Evolutionary conservation across 345 rosid genomes (phyloP).

Genomic region (Acer campestre): DNA sequence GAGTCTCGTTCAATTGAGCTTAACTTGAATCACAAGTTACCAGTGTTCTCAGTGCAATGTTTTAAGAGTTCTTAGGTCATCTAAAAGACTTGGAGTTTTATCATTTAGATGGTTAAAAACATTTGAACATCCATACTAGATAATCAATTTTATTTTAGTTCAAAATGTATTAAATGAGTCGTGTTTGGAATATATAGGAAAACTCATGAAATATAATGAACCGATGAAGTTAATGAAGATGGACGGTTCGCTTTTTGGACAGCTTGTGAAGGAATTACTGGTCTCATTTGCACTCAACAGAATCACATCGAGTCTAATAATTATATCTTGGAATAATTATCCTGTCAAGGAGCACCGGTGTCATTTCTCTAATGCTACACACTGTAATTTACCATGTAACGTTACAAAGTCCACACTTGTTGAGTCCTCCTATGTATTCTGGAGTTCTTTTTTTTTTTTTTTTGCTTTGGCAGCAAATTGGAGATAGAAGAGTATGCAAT

Average conservation of each 20-base stretch:
- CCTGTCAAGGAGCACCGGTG: too few relatives aligned
- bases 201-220: conserved; percentile 75
- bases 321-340: background rate
- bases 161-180: background rate
- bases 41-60: too few relatives aligned
- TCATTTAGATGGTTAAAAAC: too few relatives aligned
- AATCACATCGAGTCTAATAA: conserved; percentile 36
- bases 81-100: too few relatives aligned
- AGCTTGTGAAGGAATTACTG: conserved; percentile 86
- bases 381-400: too few relatives aligned
- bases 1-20: conserved; percentile 27
- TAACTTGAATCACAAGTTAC: background rate
- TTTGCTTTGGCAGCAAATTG: background rate
- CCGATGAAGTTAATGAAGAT: conserved; percentile 64
- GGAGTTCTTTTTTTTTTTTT: background rate
- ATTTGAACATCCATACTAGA: background rate
- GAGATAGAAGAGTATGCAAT: background rate
- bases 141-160: background rate
- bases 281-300: conserved; percentile 72
- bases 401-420: too few relatives aligned
- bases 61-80: background rate
- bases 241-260: conserved; percentile 72
- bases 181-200: conserved; percentile 40
- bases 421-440: too few relatives aligned
- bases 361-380: too few relatives aligned